Percentiles rank a stretch among this genome's conserved stretches.
phyloP scores from a whole-genome alignment of 306 rosid species.

The barrel medic (Medicago truncatula) region MtrunA17r5.0-ANR NC_053043.1:2265001-2265500 shows the following conservation, averaged over 20 bases:
- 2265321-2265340: slow-evolving; percentile 2
- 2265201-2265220: slow-evolving; percentile 16
- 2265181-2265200: slow-evolving; percentile 22
- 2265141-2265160: slow-evolving; percentile 16
- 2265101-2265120: slow-evolving; percentile 19
- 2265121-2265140: background rate
- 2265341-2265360: slow-evolving; percentile 28
- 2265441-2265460: slow-evolving; percentile 18
- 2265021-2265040: slow-evolving; percentile 31
- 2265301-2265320: slow-evolving; percentile 19
- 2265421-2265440: slow-evolving; percentile 13
- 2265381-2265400: background rate
- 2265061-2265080: background rate
- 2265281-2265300: slow-evolving; percentile 7
- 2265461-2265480: slow-evolving; percentile 1
- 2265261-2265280: background rate
- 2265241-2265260: slow-evolving; percentile 20
- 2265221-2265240: slow-evolving; percentile 7
- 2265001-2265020: slow-evolving; percentile 15
- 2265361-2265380: slow-evolving; percentile 1
- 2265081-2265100: background rate
- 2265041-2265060: slow-evolving; percentile 26
- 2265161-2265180: slow-evolving; percentile 2
- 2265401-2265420: slow-evolving; percentile 33
- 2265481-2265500: slow-evolving; percentile 23